Conservation (phyloP, 1,284 basidiomycete genomes). For the Puccinia hordei region DNA sequence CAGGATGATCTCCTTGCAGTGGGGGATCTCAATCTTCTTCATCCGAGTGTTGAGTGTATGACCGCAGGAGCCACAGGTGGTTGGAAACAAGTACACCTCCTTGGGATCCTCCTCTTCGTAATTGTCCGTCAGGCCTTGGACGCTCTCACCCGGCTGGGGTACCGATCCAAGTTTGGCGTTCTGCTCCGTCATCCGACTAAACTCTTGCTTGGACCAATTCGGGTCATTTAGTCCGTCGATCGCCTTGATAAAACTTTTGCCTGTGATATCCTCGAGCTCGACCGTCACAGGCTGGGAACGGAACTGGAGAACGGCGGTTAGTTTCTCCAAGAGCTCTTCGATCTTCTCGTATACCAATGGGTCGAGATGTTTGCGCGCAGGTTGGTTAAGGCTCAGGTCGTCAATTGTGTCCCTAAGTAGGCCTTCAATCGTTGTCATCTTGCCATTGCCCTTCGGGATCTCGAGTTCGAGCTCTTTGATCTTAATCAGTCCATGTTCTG, state of each 20-base stretch:
- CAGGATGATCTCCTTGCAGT: conserved; percentile 98
- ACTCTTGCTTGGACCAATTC: conserved; percentile 89
- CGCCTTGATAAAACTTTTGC: conserved; percentile 93
- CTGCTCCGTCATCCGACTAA: conserved; percentile 78
- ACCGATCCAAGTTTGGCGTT: conserved; percentile 72
- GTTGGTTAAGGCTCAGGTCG: conserved; percentile 83
- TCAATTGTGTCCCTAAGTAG: conserved; percentile 79
- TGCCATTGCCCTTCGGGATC: conserved; percentile 73
- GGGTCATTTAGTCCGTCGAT: conserved; percentile 74
- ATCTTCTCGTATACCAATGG: conserved; percentile 77
- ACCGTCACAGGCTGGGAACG: conserved; percentile 77
- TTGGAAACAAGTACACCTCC: conserved; percentile 87
- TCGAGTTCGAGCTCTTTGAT: conserved; percentile 90
- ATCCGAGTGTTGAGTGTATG: conserved; percentile 82
- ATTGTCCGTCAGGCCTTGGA: conserved; percentile 56
- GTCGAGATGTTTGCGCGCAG: conserved; percentile 79
- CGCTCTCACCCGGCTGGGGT: conserved; percentile 59
- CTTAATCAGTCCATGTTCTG: conserved; percentile 74
- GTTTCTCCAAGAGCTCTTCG: conserved; percentile 70
- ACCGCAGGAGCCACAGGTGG: conserved; percentile 86
- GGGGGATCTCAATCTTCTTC: conserved; percentile 96
- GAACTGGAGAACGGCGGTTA: conserved; percentile 71
- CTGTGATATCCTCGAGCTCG: conserved; percentile 86
- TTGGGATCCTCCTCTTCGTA: conserved; percentile 66
- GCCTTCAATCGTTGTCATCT: conserved; percentile 83